These are phyloP conservation scores for Trichoderma sp. DNA, from an alignment of 2,329 filamentous ascomycete species.

Conservation along the genomic window DNA sequence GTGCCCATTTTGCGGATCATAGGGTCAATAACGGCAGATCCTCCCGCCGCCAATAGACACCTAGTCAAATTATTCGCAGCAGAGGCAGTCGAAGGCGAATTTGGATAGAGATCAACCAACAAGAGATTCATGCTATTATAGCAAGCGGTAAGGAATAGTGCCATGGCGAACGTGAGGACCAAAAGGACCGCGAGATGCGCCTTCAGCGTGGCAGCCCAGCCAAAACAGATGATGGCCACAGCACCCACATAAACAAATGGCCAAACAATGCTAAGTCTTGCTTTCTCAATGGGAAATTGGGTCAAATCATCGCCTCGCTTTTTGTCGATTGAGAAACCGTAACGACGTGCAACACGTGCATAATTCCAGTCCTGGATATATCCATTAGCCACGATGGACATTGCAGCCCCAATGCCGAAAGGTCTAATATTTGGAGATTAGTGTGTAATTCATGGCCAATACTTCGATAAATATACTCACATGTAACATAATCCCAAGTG, in stretches of 20 bases:
- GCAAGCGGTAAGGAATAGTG: conserved; percentile 1
- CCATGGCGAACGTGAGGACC: conserved; percentile 13
- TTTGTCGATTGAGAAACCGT: conserved; percentile 6
- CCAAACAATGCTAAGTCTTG: not conserved
- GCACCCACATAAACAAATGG: conserved; percentile 1
- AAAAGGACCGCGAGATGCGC: not conserved
- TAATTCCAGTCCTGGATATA: conserved; percentile 8
- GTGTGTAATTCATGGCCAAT: not conserved
- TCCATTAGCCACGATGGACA: not conserved
- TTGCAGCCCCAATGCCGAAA: conserved; percentile 1
- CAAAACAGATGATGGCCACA: not conserved
- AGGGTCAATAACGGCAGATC: not conserved
- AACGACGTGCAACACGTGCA: not conserved
- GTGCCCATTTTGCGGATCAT: not conserved
- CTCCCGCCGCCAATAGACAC: not conserved
- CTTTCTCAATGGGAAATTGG: conserved; percentile 1
- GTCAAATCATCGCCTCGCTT: conserved; percentile 5
- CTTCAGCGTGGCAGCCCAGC: not conserved
- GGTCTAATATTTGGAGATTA: not conserved
- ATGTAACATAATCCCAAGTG: conserved; percentile 4
- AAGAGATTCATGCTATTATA: conserved; percentile 19
- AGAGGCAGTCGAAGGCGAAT: not conserved
- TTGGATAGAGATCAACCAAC: conserved; percentile 1
- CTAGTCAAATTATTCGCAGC: not conserved
- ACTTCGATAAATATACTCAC: not conserved